Percentiles rank a stretch among this genome's conserved stretches.
phyloP scores from a whole-genome alignment of 2,329 filamentous ascomycete species.

The Hypoxylon sp. region DNA sequence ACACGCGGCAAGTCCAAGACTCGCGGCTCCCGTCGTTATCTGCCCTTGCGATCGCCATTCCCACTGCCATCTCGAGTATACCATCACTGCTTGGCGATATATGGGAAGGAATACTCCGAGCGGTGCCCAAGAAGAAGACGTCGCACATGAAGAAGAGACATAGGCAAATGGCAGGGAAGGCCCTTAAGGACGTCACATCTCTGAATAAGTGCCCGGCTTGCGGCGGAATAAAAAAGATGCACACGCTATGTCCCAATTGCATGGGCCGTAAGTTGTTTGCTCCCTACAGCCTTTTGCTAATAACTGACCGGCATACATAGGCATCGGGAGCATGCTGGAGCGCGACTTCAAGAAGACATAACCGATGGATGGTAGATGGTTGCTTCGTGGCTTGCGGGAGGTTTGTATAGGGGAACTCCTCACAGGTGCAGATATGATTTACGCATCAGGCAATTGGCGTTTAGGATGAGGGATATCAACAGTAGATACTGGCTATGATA shows the following conservation, averaged over 20 bases:
- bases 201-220: conserved; percentile 92
- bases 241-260: conserved; percentile 89
- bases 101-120: conserved; percentile 92
- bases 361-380: conserved; percentile 4
- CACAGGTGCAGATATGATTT: conserved; percentile 14
- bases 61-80: conserved; percentile 71
- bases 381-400: conserved; percentile 1
- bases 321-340: conserved; percentile 43
- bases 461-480: conserved; percentile 19
- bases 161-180: conserved; percentile 95
- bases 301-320: conserved; percentile 33
- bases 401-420: background rate
- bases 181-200: conserved; percentile 86
- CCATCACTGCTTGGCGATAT: conserved; percentile 81
- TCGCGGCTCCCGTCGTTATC: conserved; percentile 61
- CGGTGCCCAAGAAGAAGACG: conserved; percentile 98
- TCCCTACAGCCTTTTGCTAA: background rate
- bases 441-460: conserved; percentile 23
- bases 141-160: conserved; percentile 95
- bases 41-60: conserved; percentile 68
- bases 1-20: conserved; percentile 54
- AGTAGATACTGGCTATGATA: conserved; percentile 26
- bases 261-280: conserved; percentile 74
- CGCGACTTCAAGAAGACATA: conserved; percentile 41
- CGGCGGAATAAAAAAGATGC: conserved; percentile 86